Evolutionary conservation across 2,329 filamentous ascomycete species (phyloP), one percentile per base, ranked within the genome.

Genomic region (Aureobasidium zeae): DNA sequence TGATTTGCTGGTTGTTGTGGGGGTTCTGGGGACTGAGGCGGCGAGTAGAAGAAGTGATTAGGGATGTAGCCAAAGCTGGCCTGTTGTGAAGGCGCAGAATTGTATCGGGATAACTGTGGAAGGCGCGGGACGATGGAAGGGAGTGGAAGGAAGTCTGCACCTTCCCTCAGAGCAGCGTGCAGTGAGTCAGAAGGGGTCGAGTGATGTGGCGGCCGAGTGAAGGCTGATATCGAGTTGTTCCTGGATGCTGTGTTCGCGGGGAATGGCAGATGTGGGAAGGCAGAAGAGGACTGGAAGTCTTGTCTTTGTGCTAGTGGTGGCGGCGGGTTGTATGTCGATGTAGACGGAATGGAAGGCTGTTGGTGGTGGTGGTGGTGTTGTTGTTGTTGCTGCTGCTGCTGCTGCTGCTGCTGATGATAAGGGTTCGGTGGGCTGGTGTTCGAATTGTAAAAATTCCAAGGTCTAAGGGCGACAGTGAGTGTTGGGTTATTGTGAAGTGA

Each of bases 31-130:
- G 31, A 32, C 13, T 47, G 31, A 20, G 33, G 35, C 15, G 32
- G 33, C 21, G 44, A 47, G 10, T 47, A 28, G 31, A 47, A 47
- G 30, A 47, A 33, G 20, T 46, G 31, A 15, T 38, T 44, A 4
- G 44, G 44, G 10, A 46, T 47, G 21, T 49, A 44, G 31, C 32
- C 28, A 11, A 44, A 47, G 19, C 31, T 36, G 24, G 31, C 22
- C n/a, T 15, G 15, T n/a, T 22, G 25, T 3, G 20, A 16, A 13
- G 21, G 15, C 16, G 31, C n/a, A 30, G 32, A 22, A 16, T 31
- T 29, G 30, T 17, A 3, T 10, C 26, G 37, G 26, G 41, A 26
- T 24, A 44, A 26, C n/a, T 22, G 34, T 31, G 36, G 33, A 4
- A 32, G 13, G 11, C 30, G 38, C 11, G 34, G 42, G 11, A 42